phyloP scores from a whole-genome alignment of 2,329 filamentous ascomycete species.

The Trichoderma hamatum region DNA sequence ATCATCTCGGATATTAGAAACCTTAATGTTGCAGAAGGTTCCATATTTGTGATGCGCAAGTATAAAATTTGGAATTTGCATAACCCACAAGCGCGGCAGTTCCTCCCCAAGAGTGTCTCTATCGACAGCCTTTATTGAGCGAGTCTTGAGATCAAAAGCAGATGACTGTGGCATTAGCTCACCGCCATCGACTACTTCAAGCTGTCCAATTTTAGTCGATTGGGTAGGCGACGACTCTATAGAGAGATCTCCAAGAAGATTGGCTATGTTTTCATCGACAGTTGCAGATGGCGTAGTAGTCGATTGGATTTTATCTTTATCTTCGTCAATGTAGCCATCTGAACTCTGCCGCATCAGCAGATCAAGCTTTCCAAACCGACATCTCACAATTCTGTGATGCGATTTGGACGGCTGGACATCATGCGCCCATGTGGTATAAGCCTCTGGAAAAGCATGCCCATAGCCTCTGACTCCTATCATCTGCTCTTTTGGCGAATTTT shows the following conservation, averaged over 20 bases:
- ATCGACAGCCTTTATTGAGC: constrained; percentile 35
- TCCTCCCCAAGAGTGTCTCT: constrained; percentile 41
- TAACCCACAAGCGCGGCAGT: constrained; percentile 48
- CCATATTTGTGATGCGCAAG: constrained; percentile 46
- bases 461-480: constrained; percentile 61
- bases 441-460: constrained; percentile 68
- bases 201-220: neutral
- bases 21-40: constrained; percentile 41
- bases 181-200: constrained; percentile 35
- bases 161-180: constrained; percentile 36
- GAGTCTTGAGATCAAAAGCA: constrained; percentile 52
- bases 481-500: constrained; percentile 60
- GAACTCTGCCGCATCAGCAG: constrained; percentile 37
- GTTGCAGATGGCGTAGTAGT: neutral
- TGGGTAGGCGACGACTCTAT: neutral
- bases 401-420: constrained; percentile 58
- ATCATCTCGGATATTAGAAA: constrained; percentile 38
- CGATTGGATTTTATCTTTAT: neutral
- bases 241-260: neutral
- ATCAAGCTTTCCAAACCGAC: constrained; percentile 52
- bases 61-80: constrained; percentile 45
- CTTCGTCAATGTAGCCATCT: constrained; percentile 34
- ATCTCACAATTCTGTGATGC: constrained; percentile 65
- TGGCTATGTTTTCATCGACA: neutral
- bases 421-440: constrained; percentile 65